These are phyloP conservation scores for Chenopodium album DNA, from an alignment of 148 eudicot species.

Conservation along the genomic window DNA sequence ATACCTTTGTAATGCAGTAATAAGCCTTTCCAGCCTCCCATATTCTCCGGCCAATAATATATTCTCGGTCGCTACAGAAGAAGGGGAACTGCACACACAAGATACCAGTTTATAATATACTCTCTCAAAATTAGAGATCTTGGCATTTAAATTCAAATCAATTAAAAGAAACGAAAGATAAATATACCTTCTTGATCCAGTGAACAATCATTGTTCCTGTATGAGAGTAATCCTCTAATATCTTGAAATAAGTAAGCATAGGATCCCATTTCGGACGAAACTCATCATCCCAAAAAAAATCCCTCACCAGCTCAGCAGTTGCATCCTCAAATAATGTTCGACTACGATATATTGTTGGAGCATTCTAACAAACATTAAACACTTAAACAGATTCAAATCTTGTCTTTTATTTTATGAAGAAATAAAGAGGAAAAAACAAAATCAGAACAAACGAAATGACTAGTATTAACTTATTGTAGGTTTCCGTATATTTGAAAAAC, in stretches of 20 bases:
- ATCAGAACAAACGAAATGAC: neutral
- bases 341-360: conserved; percentile 72
- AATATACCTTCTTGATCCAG: conserved; percentile 88
- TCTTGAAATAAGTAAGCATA: conserved; percentile 77
- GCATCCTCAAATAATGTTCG: conserved; percentile 91
- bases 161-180: neutral
- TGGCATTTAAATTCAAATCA: neutral
- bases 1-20: conserved; percentile 94
- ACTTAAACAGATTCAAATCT: neutral
- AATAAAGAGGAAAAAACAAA: neutral
- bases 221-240: conserved; percentile 67
- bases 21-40: conserved; percentile 87
- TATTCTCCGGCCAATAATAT: conserved; percentile 87
- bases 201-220: conserved; percentile 72
- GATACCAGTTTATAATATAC: conserved; percentile 8
- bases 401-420: neutral
- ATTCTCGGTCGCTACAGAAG: conserved; percentile 98
- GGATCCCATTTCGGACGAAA: conserved; percentile 95
- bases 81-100: conserved; percentile 81
- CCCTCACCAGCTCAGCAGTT: conserved; percentile 84
- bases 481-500: neutral
- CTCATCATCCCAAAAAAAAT: conserved; percentile 98
- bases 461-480: neutral
- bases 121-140: neutral
- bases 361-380: conserved; percentile 37